A percentile compares a stretch with the other conserved stretches of the same genome.
phyloP scores from a whole-genome alignment of 495 filamentous ascomycete genomes.

The Daldinia vernicosa region DNA sequence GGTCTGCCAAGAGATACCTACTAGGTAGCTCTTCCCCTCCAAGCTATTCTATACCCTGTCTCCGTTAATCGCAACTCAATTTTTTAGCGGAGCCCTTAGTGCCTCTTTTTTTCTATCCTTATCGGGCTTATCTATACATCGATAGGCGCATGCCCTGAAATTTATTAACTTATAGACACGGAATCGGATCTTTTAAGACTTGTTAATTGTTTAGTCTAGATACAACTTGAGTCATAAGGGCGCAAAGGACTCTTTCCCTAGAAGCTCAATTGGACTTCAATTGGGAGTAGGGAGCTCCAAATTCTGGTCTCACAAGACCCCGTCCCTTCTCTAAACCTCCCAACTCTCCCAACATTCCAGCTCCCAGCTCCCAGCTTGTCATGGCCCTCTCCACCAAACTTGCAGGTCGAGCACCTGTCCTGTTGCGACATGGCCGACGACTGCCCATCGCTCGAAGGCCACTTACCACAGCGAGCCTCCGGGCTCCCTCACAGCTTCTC shows the following conservation, averaged over 20 bases:
- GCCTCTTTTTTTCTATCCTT: slow-evolving; percentile 35
- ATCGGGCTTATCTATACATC: slow-evolving; percentile 36
- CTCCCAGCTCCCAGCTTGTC: slow-evolving; percentile 21
- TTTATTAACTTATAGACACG: slow-evolving; percentile 37
- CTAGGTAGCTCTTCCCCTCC: slow-evolving; percentile 9
- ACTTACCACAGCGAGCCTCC: slow-evolving; percentile 48
- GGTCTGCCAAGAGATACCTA: slow-evolving; percentile 35
- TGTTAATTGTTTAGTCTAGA: slow-evolving; percentile 13
- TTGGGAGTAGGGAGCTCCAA: slow-evolving; percentile 42
- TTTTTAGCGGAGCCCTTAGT: slow-evolving; percentile 31
- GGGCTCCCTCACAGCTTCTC: slow-evolving; percentile 47
- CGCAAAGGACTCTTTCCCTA: slow-evolving; percentile 13
- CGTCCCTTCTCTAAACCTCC: slow-evolving; percentile 23
- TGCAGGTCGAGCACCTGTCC: slow-evolving; percentile 58
- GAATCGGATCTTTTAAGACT: slow-evolving; percentile 20
- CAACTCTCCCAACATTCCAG: neutral
- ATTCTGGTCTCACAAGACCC: slow-evolving; percentile 36
- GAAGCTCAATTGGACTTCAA: slow-evolving; percentile 44
- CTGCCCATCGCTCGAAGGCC: slow-evolving; percentile 52
- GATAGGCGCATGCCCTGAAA: slow-evolving; percentile 35
- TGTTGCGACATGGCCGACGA: slow-evolving; percentile 60
- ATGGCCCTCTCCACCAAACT: slow-evolving; percentile 50
- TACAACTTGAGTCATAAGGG: slow-evolving; percentile 16
- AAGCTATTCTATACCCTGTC: neutral
- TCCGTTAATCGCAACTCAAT: slow-evolving; percentile 37